Conservation (phyloP, 108 stramenopile species). For the Fragilaria radians region DNA sequence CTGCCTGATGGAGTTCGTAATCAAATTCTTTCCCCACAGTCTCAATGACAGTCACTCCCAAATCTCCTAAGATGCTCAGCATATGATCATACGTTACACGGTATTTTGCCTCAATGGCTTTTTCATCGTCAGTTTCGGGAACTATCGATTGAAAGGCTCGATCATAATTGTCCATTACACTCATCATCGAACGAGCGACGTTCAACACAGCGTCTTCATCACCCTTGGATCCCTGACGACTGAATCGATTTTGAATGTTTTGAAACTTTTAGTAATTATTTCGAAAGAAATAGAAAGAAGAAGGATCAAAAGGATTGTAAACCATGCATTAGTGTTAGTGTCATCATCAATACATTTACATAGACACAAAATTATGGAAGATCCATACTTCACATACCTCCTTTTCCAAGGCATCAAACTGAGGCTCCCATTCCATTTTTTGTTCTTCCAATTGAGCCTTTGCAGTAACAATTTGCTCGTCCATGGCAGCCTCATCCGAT, state of each 20-base stretch:
- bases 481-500: conserved; percentile 49
- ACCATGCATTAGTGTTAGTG: conserved; percentile 4
- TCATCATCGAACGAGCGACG: conserved; percentile 48
- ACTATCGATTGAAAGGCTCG: conserved; percentile 64
- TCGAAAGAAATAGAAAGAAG: neutral
- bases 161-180: conserved; percentile 77
- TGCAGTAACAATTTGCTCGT: conserved; percentile 50
- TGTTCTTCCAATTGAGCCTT: conserved; percentile 42
- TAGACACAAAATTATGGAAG: conserved; percentile 1
- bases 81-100: conserved; percentile 56
- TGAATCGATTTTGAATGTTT: conserved; percentile 64
- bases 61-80: conserved; percentile 43
- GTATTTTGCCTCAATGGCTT: conserved; percentile 64
- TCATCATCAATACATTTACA: neutral
- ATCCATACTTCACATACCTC: conserved; percentile 43
- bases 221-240: conserved; percentile 37
- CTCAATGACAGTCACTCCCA: conserved; percentile 73
- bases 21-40: conserved; percentile 85
- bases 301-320: conserved; percentile 1
- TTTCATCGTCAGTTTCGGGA: conserved; percentile 52
- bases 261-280: conserved; percentile 14
- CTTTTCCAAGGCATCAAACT: conserved; percentile 45
- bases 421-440: conserved; percentile 79
- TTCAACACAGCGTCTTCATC: conserved; percentile 52
- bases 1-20: conserved; percentile 83